Evolutionary conservation across 768 basidiomycete genomes (phyloP).

Genomic region (Termitomyces sp.): DNA sequence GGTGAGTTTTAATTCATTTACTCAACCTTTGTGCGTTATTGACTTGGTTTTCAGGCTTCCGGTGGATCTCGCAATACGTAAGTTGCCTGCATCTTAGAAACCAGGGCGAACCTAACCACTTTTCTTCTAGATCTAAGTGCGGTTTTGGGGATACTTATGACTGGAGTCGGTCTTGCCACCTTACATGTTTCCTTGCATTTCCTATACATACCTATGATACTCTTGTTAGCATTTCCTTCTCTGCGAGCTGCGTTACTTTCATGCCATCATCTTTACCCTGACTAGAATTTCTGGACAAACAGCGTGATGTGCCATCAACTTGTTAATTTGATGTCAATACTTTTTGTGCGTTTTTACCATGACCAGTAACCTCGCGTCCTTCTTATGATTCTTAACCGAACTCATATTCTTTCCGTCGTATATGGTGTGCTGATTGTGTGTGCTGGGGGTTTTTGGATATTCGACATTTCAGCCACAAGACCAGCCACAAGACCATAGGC

Average conservation of each 20-base stretch:
- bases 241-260: conserved; percentile 11
- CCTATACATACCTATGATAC: conserved; percentile 7
- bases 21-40: not conserved
- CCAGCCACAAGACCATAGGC: too few relatives aligned
- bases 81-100: conserved; percentile 24
- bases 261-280: conserved; percentile 2
- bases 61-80: conserved; percentile 98
- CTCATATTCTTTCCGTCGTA: not conserved
- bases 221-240: conserved; percentile 6
- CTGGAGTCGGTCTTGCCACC: conserved; percentile 3
- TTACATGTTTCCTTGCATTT: conserved; percentile 1
- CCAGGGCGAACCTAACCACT: not conserved
- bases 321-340: not conserved
- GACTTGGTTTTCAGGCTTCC: conserved; percentile 60
- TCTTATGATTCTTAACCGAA: not conserved
- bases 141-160: conserved; percentile 6
- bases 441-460: not conserved
- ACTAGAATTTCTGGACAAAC: not conserved
- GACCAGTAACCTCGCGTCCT: not conserved
- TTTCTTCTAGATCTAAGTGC: conserved; percentile 33
- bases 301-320: not conserved
- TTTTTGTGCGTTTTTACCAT: not conserved
- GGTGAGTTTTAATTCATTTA: conserved; percentile 41
- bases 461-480: not conserved
- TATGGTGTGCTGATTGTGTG: not conserved